Evolutionary conservation across 2,329 filamentous ascomycete species (phyloP), one percentile per base, ranked within the genome.

Genomic region (Scorias spongiosa): DNA sequence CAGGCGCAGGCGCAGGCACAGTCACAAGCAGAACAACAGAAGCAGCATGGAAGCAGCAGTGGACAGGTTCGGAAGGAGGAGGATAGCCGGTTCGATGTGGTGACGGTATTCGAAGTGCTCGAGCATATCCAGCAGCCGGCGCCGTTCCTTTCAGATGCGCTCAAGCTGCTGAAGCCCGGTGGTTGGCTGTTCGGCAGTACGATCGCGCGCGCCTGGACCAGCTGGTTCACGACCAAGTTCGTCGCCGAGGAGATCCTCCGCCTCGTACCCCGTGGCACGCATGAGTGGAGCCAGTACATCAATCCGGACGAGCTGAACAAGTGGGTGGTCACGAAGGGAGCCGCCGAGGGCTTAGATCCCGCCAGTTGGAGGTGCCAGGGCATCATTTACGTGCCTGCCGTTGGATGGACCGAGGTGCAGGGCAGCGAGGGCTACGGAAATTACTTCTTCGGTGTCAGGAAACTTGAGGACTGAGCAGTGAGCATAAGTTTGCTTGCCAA

Each of bases 241-340:
- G 72, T 94, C 49, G 91, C 91, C 0, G 91, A 98, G 66, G 84
- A 91, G 65, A 60, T 95, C 46, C 55, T 93, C 59, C 72, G 84
- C 5, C 85, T 96, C 48, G 91, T 98, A 45, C 91, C 91, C 9
- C 76, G 75, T 50, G 91, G 91, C 1, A 98, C 91, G 40, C 91
- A 98, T 65, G 87, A 95, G 62, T 98, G 91, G 91, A 72, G 72
- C 49, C 93, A 96, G 67, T 98, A 96, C 65, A 80, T 98, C 52
- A 91, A 95, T 58, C 83, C 84, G 50, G 69, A 75, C 11, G 89
- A 96, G 70, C 62, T 93, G 58, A 59, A 64, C 51, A 58, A 51
- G 4, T 72, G 68, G 65, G 69, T 69, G 49, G 56, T 51, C 32
- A 59, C 58, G 47, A 56, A 64, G 52, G 20, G 38, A 4, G 15